phyloP scores from a whole-genome alignment of 1,284 basidiomycete genomes.

The Leccinum brunneo-olivaceum region DNA sequence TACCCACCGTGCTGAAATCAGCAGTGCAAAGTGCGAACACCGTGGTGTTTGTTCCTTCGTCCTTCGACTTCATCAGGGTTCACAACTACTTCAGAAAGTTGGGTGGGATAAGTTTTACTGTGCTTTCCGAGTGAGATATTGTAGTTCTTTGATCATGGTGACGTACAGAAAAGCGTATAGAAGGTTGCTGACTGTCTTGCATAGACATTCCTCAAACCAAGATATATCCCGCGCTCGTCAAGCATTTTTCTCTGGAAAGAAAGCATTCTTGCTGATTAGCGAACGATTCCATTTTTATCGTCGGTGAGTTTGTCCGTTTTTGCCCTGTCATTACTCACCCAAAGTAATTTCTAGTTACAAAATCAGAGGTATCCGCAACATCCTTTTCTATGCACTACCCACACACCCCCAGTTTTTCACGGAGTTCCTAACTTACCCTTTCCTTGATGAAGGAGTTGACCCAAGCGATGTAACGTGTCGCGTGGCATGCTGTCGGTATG shows the following conservation, averaged over 20 bases:
- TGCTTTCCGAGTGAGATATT: constrained; percentile 77
- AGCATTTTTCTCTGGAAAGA: constrained; percentile 87
- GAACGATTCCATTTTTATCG: constrained; percentile 98
- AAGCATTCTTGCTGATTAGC: constrained; percentile 83
- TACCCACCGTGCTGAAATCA: constrained; percentile 80
- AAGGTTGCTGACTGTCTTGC: background rate
- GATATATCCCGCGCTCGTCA: constrained; percentile 92
- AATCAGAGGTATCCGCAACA: constrained; percentile 83
- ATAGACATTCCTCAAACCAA: constrained; percentile 86
- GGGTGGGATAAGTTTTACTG: constrained; percentile 64
- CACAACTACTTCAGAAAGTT: constrained; percentile 80
- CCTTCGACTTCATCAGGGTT: constrained; percentile 94
- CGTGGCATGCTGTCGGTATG: constrained; percentile 82
- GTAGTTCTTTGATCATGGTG: background rate
- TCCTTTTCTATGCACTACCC: constrained; percentile 90
- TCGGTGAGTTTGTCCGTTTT: constrained; percentile 40
- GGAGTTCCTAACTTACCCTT: constrained; percentile 82
- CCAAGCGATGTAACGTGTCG: constrained; percentile 71
- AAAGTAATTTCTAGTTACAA: constrained; percentile 58
- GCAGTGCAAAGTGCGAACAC: constrained; percentile 89
- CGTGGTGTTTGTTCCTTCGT: constrained; percentile 86
- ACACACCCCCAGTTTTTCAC: constrained; percentile 89
- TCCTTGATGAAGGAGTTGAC: constrained; percentile 78
- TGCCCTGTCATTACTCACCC: constrained; percentile 5
- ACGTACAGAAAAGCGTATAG: too few species aligned